Evolutionary conservation across 1,139 yeast genomes (phyloP).

Genomic region (Candida dubliniensis): DNA sequence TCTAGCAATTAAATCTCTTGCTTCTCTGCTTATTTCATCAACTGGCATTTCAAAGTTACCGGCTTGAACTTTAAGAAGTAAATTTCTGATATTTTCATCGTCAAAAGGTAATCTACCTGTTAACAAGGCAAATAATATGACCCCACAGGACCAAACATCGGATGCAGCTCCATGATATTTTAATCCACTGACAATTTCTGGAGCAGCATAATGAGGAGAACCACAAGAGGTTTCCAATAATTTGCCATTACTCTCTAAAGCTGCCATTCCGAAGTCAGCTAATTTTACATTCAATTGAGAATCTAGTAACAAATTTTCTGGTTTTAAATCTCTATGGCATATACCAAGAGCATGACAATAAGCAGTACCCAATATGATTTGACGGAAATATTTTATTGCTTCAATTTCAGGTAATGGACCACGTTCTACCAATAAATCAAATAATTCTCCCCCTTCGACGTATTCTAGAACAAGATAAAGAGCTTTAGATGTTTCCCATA

Average conservation of each 20-base stretch:
- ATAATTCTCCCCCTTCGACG: constrained; percentile 82
- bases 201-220: constrained; percentile 86
- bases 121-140: constrained; percentile 70
- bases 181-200: constrained; percentile 78
- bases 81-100: constrained; percentile 72
- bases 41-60: constrained; percentile 72
- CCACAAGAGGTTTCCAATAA: constrained; percentile 80
- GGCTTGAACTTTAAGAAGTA: constrained; percentile 70
- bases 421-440: constrained; percentile 72
- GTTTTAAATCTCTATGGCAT: constrained; percentile 80
- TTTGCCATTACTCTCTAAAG: constrained; percentile 70
- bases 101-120: constrained; percentile 83
- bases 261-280: constrained; percentile 90
- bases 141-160: constrained; percentile 88
- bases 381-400: constrained; percentile 74
- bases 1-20: constrained; percentile 64
- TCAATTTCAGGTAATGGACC: constrained; percentile 78
- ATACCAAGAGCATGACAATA: constrained; percentile 80
- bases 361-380: constrained; percentile 75
- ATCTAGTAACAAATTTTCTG: constrained; percentile 72
- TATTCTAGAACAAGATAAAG: constrained; percentile 73
- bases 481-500: constrained; percentile 81
- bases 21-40: constrained; percentile 59
- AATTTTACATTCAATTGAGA: constrained; percentile 66
- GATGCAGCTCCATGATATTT: constrained; percentile 81